These are phyloP conservation scores for Glarea lozoyensis DNA, from an alignment of 495 filamentous ascomycete species.

Conservation along the genomic window DNA sequence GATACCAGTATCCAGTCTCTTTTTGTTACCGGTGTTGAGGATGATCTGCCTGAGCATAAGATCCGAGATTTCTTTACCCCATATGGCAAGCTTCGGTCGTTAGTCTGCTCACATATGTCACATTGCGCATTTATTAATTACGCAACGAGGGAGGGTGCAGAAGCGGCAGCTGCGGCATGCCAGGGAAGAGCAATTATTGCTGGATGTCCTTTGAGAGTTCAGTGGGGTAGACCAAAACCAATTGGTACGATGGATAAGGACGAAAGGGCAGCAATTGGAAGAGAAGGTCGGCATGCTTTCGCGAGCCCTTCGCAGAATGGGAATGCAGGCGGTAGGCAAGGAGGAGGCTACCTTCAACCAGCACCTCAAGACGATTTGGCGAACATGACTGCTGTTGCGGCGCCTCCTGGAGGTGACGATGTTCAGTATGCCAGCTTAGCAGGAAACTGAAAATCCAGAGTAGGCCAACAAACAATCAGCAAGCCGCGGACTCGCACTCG, in stretches of 20 bases:
- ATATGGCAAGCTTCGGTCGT: constrained; percentile 77
- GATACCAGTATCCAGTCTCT: constrained; percentile 82
- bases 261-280: constrained; percentile 62
- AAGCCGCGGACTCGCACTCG: no score
- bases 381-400: constrained; percentile 48
- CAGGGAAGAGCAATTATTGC: constrained; percentile 78
- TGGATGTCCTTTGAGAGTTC: constrained; percentile 79
- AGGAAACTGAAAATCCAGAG: constrained; percentile 51
- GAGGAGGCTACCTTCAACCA: constrained; percentile 24
- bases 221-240: constrained; percentile 87
- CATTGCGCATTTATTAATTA: constrained; percentile 97
- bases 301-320: constrained; percentile 14
- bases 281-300: constrained; percentile 57
- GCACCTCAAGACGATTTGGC: constrained; percentile 34
- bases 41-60: constrained; percentile 87
- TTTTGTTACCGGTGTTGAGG: constrained; percentile 91
- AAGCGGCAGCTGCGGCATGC: constrained; percentile 72
- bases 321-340: constrained; percentile 12
- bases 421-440: constrained; percentile 79
- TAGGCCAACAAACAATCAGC: no score
- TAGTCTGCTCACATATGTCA: constrained; percentile 92
- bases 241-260: constrained; percentile 84
- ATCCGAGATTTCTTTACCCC: constrained; percentile 82
- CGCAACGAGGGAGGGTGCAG: constrained; percentile 69
- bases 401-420: constrained; percentile 75